Base-by-base conservation (phyloP, 1,284 basidiomycete genomes). In the Lentinula novae-zelandiae region DNA sequence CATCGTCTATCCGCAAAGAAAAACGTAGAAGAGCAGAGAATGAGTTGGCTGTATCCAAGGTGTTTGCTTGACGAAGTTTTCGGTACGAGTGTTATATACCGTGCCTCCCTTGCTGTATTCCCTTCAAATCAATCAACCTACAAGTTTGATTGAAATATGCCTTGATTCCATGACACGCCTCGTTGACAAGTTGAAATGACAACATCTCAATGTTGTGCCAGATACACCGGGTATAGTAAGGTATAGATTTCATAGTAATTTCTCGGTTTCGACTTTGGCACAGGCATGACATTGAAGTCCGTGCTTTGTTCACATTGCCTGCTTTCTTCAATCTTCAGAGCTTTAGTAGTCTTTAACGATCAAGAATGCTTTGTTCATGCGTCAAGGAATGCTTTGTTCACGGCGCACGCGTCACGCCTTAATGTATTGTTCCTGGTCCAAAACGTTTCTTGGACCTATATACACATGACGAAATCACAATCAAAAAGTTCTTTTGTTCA, bases 31-130 rank as follows among this genome's bases (percentile, higher is more conserved):
- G 84, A 62, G 82, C 81, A 54, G 94, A 96, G 74, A 89, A 95
- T 75, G 87, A 87, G 65, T 75, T 98, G 68, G 90, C 89, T 40
- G 88, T 95, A 60, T 81, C 88, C 52, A 95, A 94, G 75, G 92
- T 98, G 38, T 98, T 98, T 75, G 85, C 89, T 64, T 97, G 76
- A 81, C 51, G 8, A 0, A n/a, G 34, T 46, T 7, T 36, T 5
- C 20, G 50, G 27, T 15, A 49, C 15, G 44, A 22, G 20, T n/a
- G 20, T 10, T 20, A 46, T 46, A 46, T 1, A 34, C 31, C 12
- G 4, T 39, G 33, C 15, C 27, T 8, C 31, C 22, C 7, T 15
- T 46, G 7, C 36, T 22, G 12, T 38, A 17, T 20, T 12, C 12
- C 10, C 22, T 54, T 38, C 27, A 27, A 27, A 27, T 22, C 33